phyloP scores from a whole-genome alignment of 345 rosid genomes.

The Rhodamnia argentea region DNA sequence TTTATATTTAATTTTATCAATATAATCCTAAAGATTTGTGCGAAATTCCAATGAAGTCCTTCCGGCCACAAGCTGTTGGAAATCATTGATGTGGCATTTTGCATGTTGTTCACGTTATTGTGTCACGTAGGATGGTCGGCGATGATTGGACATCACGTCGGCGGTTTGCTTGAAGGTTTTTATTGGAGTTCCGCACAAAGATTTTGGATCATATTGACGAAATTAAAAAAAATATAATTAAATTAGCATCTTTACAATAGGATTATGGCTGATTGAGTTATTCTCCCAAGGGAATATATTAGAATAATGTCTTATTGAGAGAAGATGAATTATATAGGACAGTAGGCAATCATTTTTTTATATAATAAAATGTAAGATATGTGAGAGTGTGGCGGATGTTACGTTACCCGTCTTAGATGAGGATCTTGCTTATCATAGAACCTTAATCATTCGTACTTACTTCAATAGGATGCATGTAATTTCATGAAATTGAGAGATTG shows the following conservation, averaged over 20 bases:
- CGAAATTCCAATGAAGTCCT: too few relatives aligned
- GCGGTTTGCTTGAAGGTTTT: accelerated
- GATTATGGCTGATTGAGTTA: not conserved
- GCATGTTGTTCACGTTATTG: accelerated
- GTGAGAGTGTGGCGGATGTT: not conserved
- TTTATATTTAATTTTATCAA: not conserved
- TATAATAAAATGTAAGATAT: not conserved
- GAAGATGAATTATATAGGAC: too few relatives aligned
- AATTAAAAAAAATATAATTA: not conserved
- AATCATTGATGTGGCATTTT: not conserved
- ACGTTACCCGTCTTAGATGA: not conserved
- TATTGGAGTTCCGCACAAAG: not conserved
- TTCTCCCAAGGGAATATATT: not conserved
- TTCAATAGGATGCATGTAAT: not conserved
- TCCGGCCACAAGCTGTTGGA: not conserved
- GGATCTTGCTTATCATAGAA: not conserved
- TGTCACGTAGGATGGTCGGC: not conserved
- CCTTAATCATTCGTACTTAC: not conserved
- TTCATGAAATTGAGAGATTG: not conserved
- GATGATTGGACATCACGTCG: not conserved
- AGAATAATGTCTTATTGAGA: not conserved
- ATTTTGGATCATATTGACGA: not conserved
- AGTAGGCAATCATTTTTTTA: too few relatives aligned
- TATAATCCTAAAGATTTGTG: too few relatives aligned
- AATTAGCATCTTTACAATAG: accelerated